Evolutionary conservation across 805 yeast genomes (phyloP).

Genomic region (Candida tammaniensis): DNA sequence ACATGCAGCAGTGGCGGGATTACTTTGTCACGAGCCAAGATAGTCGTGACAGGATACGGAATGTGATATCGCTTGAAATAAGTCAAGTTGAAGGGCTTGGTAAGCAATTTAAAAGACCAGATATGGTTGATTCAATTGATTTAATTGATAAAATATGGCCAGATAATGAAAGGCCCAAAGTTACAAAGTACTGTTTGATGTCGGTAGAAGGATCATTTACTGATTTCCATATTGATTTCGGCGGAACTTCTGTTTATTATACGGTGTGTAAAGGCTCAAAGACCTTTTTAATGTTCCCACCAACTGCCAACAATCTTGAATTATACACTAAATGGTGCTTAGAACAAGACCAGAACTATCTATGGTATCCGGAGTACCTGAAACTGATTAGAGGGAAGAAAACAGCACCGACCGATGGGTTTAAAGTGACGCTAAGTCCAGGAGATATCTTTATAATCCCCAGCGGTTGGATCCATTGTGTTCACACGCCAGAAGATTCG

Average conservation of each 20-base stretch:
- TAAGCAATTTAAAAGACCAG: constrained; percentile 55
- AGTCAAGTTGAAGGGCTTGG: constrained; percentile 53
- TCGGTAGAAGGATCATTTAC: constrained; percentile 78
- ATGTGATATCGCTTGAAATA: constrained; percentile 81
- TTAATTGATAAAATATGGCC: constrained; percentile 69
- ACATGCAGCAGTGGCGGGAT: constrained; percentile 67
- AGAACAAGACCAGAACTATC: constrained; percentile 55
- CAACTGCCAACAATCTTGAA: constrained; percentile 59
- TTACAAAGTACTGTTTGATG: constrained; percentile 80
- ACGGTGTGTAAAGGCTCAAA: constrained; percentile 76
- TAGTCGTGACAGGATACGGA: constrained; percentile 63
- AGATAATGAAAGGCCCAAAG: constrained; percentile 48
- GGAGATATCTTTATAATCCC: constrained; percentile 85
- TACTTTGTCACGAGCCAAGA: constrained; percentile 50
- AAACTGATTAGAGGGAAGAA: constrained; percentile 27
- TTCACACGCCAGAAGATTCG: constrained; percentile 77
- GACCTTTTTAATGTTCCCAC: constrained; percentile 75
- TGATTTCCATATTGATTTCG: constrained; percentile 89
- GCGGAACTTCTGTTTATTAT: constrained; percentile 90
- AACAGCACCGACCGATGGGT: constrained; percentile 38
- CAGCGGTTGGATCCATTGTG: constrained; percentile 92
- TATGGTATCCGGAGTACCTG: constrained; percentile 61
- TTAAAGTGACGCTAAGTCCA: constrained; percentile 48
- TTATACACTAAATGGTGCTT: constrained; percentile 73
- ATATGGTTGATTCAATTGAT: constrained; percentile 62